A percentile compares a stretch with the other conserved stretches of the same genome.
Conservation (phyloP, 1,284 basidiomycete species). For the Inonotus hispidus region DNA sequence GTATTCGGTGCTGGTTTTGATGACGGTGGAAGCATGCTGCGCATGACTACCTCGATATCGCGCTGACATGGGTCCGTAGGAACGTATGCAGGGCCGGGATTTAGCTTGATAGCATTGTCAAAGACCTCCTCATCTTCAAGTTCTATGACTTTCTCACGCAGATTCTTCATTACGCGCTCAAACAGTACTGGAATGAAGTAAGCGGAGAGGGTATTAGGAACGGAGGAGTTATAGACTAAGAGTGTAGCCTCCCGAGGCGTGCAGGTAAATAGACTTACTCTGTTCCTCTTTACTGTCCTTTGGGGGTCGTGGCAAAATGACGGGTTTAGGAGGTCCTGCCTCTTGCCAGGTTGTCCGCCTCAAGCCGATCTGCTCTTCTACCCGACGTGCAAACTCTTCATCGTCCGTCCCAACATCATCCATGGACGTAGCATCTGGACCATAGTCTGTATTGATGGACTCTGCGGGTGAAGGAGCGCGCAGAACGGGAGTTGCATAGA, state of each 20-base stretch:
- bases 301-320: conserved; percentile 30
- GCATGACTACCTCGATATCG: conserved; percentile 60
- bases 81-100: conserved; percentile 48
- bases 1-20: neutral
- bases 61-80: conserved; percentile 42
- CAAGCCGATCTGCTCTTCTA: conserved; percentile 37
- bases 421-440: conserved; percentile 50
- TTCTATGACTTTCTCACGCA: conserved; percentile 46
- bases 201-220: neutral
- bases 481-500: conserved; percentile 59
- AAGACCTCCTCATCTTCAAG: conserved; percentile 65
- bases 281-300: conserved; percentile 36
- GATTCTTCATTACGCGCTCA: conserved; percentile 43
- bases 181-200: conserved; percentile 30
- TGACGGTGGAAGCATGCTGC: conserved; percentile 38
- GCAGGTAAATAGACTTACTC: conserved; percentile 31
- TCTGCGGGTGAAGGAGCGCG: conserved; percentile 66
- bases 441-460: conserved; percentile 63
- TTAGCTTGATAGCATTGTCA: conserved; percentile 52
- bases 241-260: too few species aligned
- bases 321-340: conserved; percentile 35
- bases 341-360: conserved; percentile 40
- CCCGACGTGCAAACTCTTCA: conserved; percentile 51
- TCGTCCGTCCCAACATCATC: conserved; percentile 35
- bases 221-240: too few species aligned